These are phyloP conservation scores for Penicillium samsonianum DNA, from an alignment of 495 filamentous ascomycete genomes.

Conservation along the genomic window DNA sequence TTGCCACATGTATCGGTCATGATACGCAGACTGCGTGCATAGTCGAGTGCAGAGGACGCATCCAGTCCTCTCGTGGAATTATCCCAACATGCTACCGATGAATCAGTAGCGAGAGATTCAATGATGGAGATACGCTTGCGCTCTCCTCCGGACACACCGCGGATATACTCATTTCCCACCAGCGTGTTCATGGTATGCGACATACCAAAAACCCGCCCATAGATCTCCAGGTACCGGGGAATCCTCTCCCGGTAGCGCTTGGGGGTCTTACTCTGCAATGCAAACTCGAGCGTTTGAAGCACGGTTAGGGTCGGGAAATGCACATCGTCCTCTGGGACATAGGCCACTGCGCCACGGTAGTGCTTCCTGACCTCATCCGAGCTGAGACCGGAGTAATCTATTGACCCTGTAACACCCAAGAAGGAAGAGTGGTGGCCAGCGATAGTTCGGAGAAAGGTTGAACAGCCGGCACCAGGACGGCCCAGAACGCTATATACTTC, in stretches of 20 bases:
- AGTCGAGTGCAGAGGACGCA: slow-evolving; percentile 75
- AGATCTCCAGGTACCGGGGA: slow-evolving; percentile 67
- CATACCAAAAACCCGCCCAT: slow-evolving; percentile 80
- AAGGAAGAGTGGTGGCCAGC: slow-evolving; percentile 79
- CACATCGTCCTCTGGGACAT: slow-evolving; percentile 79
- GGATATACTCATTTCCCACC: slow-evolving; percentile 78
- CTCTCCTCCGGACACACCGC: slow-evolving; percentile 88
- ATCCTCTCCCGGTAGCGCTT: slow-evolving; percentile 68
- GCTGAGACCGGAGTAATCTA: slow-evolving; percentile 74
- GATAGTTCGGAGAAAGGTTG: slow-evolving; percentile 83
- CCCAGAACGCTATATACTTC: slow-evolving; percentile 62
- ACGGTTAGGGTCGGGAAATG: slow-evolving; percentile 84
- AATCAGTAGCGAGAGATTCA: slow-evolving; percentile 67
- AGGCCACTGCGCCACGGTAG: slow-evolving; percentile 79
- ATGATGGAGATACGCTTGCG: slow-evolving; percentile 62
- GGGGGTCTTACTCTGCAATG: slow-evolving; percentile 74
- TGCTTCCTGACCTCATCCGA: slow-evolving; percentile 58
- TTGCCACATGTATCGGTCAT: slow-evolving; percentile 79
- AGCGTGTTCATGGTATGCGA: slow-evolving; percentile 78
- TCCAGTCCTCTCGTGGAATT: slow-evolving; percentile 83
- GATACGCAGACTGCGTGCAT: slow-evolving; percentile 67
- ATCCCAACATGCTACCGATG: slow-evolving; percentile 78
- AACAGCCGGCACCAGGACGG: slow-evolving; percentile 82
- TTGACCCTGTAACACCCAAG: slow-evolving; percentile 72
- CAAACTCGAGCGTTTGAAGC: slow-evolving; percentile 79